Evolutionary conservation across 2,329 filamentous ascomycete genomes (phyloP).

Genomic region (Aspergillus thermomutatus): DNA sequence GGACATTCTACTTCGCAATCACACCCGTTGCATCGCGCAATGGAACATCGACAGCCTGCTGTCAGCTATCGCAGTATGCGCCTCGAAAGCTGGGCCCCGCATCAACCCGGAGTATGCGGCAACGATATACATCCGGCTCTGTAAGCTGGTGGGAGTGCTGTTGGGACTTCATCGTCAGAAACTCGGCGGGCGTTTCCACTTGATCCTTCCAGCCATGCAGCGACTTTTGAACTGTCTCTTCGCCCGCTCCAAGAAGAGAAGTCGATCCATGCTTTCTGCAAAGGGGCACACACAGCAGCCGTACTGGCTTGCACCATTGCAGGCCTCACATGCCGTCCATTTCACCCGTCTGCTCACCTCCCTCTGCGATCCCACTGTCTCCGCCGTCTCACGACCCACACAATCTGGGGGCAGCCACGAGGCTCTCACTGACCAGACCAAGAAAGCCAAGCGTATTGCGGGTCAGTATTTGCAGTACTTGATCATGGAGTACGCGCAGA

Average conservation of each 20-base stretch:
- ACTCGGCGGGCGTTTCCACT: slow-evolving; percentile 58
- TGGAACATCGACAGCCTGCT: slow-evolving; percentile 45
- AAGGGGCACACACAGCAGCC: slow-evolving; percentile 23
- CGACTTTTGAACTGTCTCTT: slow-evolving; percentile 56
- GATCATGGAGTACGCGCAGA: slow-evolving; percentile 55
- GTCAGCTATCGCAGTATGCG: slow-evolving; percentile 32
- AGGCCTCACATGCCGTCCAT: slow-evolving; percentile 45
- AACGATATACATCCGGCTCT: slow-evolving; percentile 53
- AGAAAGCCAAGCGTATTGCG: slow-evolving; percentile 56
- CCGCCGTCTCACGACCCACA: slow-evolving; percentile 45
- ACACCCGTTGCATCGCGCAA: slow-evolving; percentile 42
- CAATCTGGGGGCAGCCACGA: slow-evolving; percentile 36
- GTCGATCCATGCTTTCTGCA: slow-evolving; percentile 24
- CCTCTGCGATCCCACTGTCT: slow-evolving; percentile 60
- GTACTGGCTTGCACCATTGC: slow-evolving; percentile 35
- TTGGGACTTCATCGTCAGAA: slow-evolving; percentile 57
- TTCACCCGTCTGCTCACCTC: slow-evolving; percentile 57
- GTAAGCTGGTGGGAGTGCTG: slow-evolving; percentile 50
- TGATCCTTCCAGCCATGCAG: slow-evolving; percentile 55
- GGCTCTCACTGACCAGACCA: slow-evolving; percentile 57
- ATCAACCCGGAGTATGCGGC: slow-evolving; percentile 32
- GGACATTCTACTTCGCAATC: slow-evolving; percentile 38
- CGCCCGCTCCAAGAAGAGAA: slow-evolving; percentile 40
- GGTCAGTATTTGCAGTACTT: slow-evolving; percentile 58
- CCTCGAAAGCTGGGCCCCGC: slow-evolving; percentile 33